Base-by-base conservation (phyloP, 768 basidiomycete genomes). In the Russula emetica region DNA sequence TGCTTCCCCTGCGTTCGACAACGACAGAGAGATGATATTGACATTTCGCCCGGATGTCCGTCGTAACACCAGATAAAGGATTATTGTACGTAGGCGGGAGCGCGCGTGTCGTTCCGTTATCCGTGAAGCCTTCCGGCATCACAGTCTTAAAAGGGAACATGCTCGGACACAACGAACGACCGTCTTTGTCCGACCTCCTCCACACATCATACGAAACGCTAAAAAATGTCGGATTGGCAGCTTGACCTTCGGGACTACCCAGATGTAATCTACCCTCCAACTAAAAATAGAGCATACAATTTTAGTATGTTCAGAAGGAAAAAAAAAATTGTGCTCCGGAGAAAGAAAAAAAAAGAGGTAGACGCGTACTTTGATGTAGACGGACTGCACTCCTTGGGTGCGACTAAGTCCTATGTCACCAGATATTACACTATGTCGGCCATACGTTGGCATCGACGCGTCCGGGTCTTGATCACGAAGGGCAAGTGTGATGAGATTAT, bases 71-170 rank as follows among this genome's bases (percentile, higher is more conserved):
- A 9, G 72, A 66, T 30, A 75, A 69, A 63, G 77, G 84, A 1
- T 79, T 77, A 1, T 71, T 66, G 66, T 80, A 87, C 13, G 74
- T 77, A 5, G 76, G 61, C 3, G 85, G 85, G 18, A 88, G 73
- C 13, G 71, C 52, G 20, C 68, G 66, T 11, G 8, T 9, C 5
- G 32, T 6, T 7, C 45, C 66, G 7, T 47, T 34, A 16, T 69
- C 68, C 32, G 13, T 7, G 60, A 59, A 69, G 13, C 2, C n/a
- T 5, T 60, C 55, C 0, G 66, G 62, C n/a, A 69, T 34, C 3
- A 56, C 50, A 28, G 76, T 67, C 10, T 74, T 72, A 66, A 88
- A 85, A 0, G 79, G 74, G 42, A 80, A 70, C 32, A 70, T 72
- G 52, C 60, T 62, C 3, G 79, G 78, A 63, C 76, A 78, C 20